A percentile compares a stretch with the other conserved stretches of the same genome.
phyloP scores from a whole-genome alignment of 2,329 filamentous ascomycete genomes.

The Dactylellina cionopaga region DNA sequence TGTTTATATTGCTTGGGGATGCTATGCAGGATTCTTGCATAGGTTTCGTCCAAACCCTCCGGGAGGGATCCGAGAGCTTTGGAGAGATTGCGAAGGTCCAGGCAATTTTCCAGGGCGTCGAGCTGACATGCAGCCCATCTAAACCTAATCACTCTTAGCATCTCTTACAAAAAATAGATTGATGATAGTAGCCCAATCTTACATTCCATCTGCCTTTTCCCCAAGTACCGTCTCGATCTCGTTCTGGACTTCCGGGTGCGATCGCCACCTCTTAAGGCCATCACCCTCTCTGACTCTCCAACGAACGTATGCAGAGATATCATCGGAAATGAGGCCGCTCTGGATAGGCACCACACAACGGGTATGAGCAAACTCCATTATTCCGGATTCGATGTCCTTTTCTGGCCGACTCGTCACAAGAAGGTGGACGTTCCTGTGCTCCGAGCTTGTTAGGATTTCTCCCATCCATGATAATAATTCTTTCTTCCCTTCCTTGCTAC shows the following conservation, averaged over 20 bases:
- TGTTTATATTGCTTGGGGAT: constrained; percentile 52
- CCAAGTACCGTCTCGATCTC: constrained; percentile 8
- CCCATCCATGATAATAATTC: background rate
- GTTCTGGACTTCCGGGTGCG: constrained; percentile 46
- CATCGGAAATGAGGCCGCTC: background rate
- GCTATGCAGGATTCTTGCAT: constrained; percentile 55
- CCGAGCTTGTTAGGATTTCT: background rate
- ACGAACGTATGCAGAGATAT: constrained; percentile 6
- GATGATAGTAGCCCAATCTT: no score
- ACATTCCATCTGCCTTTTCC: constrained; percentile 58
- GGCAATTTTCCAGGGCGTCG: constrained; percentile 56
- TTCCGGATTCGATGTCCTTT: background rate
- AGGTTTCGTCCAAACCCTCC: constrained; percentile 54
- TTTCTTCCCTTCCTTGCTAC: constrained; percentile 1
- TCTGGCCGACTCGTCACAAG: background rate
- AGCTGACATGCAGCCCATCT: constrained; percentile 58
- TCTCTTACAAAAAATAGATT: background rate
- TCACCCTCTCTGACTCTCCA: constrained; percentile 48
- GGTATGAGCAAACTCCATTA: background rate
- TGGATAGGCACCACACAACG: background rate
- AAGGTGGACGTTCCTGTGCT: background rate
- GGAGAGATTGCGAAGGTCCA: constrained; percentile 29
- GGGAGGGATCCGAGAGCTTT: constrained; percentile 53
- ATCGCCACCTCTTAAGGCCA: constrained; percentile 56
- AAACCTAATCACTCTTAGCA: constrained; percentile 54